A percentile compares a stretch with the other conserved stretches of the same genome.
These are phyloP conservation scores for Calocera viscosa DNA, from an alignment of 768 basidiomycete genomes.

Conservation along the genomic window DNA sequence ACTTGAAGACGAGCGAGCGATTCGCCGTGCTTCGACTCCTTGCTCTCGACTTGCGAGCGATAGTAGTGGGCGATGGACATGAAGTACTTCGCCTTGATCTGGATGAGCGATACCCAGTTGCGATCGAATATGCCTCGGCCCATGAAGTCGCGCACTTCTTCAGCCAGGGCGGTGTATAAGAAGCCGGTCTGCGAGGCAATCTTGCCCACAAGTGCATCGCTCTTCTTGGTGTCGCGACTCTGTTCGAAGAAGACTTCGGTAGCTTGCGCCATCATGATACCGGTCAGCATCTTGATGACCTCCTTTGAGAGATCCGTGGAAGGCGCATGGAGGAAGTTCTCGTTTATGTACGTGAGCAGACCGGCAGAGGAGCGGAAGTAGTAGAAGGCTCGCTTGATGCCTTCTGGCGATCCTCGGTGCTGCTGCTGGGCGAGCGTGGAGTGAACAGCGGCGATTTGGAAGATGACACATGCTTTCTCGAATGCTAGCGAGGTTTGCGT, in stretches of 20 bases:
- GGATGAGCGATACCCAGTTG: constrained; percentile 81
- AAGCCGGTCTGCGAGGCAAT: constrained; percentile 69
- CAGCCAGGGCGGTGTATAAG: constrained; percentile 70
- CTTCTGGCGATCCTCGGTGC: constrained; percentile 78
- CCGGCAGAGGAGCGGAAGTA: constrained; percentile 83
- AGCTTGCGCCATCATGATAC: constrained; percentile 82
- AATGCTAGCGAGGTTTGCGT: constrained; percentile 94
- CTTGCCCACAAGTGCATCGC: constrained; percentile 59
- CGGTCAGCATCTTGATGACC: constrained; percentile 83
- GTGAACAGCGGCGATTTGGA: constrained; percentile 89
- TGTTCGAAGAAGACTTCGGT: constrained; percentile 96
- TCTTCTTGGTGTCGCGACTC: constrained; percentile 82
- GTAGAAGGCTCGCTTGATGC: constrained; percentile 84
- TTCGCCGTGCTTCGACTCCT: constrained; percentile 72
- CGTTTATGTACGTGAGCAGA: constrained; percentile 97
- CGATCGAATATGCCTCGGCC: constrained; percentile 92
- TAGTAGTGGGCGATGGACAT: constrained; percentile 76
- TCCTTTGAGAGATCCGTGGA: constrained; percentile 89
- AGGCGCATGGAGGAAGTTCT: constrained; percentile 97
- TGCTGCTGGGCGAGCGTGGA: constrained; percentile 80
- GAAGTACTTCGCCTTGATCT: constrained; percentile 90
- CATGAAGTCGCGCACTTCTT: constrained; percentile 93
- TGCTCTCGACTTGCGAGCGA: constrained; percentile 63
- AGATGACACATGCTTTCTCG: constrained; percentile 95
- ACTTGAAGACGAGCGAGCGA: constrained; percentile 65